phyloP scores from a whole-genome alignment of 371 early-diverging fungal genomes.

The Smittium culicis region DNA sequence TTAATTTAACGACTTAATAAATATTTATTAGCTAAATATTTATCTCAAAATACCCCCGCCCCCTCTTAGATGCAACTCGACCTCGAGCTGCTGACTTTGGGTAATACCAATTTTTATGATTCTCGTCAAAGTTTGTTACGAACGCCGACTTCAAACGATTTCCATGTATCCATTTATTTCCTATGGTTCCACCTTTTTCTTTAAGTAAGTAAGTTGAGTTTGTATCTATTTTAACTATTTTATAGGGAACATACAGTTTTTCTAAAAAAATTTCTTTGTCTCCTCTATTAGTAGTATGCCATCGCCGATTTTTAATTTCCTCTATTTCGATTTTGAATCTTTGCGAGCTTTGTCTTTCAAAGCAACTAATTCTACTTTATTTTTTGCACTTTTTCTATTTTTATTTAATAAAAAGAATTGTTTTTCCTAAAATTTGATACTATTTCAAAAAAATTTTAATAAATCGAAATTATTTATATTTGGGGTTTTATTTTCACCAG shows the following conservation, averaged over 20 bases:
- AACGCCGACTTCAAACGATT: neutral
- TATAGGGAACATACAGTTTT: neutral
- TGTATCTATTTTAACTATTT: neutral
- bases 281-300: neutral
- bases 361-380: neutral
- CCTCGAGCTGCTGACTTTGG: too few relatives aligned
- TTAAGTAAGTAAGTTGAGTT: neutral
- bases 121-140: too few relatives aligned
- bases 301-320: slow-evolving; percentile 1
- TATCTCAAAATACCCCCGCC: too few relatives aligned
- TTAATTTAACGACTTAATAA: too few relatives aligned
- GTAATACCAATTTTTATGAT: too few relatives aligned
- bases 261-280: neutral
- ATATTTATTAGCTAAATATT: too few relatives aligned
- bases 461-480: neutral
- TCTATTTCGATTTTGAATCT: neutral
- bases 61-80: too few relatives aligned
- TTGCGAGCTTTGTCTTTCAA: slow-evolving; percentile 1
- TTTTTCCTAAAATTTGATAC: neutral
- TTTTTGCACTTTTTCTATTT: neutral
- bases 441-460: neutral
- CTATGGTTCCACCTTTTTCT: neutral
- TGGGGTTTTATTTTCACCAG: neutral
- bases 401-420: neutral
- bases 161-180: neutral